Evolutionary conservation across 2,329 filamentous ascomycete genomes (phyloP), one percentile per base, ranked within the genome.

Genomic region (Sporothrix globosa): DNA sequence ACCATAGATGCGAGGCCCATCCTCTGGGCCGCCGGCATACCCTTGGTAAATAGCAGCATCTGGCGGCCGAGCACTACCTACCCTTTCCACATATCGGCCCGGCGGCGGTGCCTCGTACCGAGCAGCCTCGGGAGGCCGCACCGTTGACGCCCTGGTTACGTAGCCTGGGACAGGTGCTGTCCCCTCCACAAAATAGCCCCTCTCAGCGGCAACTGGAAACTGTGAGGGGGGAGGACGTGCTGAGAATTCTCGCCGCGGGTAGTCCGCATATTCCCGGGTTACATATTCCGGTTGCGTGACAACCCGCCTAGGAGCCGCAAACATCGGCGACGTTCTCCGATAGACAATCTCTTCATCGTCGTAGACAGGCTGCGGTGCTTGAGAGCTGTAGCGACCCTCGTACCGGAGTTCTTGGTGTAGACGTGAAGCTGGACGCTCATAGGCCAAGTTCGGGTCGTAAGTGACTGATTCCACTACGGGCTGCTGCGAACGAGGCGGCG

Each of bases 221-320:
- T 70, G 68, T 44, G 41, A 13, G 3, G 78, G 50, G n/a, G 63
- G 71, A 13, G 83, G 86, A 50, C 83, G 86, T 73, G 80, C 79
- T 4, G 87, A 85, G 73, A 87, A 87, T 73, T 90, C 89, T 69
- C 87, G 81, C 73, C 86, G 84, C 19, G 85, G 84, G 72, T 86
- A 87, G 39, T 83, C 80, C 72, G 86, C 83, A 72, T 86, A 84
- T 67, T 87, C 84, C 1, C 58, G 60, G 7, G 63, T 27, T 66
- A 83, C 80, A 67, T 83, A 86, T 72, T 91, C 90, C 2, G 88
- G 85, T 72, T 90, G 87, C 13, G 89, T 89, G 27, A 92, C 80
- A 56, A 89, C 83, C 54, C 88, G 84, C 72, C 87, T 82, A 11
- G 84, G 81, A n/a, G 68, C 46, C 2, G 34, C 52, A 19, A 71